Evolutionary conservation across 2,329 filamentous ascomycete genomes (phyloP).

Genomic region (Paraphoma chrysanthemicola): DNA sequence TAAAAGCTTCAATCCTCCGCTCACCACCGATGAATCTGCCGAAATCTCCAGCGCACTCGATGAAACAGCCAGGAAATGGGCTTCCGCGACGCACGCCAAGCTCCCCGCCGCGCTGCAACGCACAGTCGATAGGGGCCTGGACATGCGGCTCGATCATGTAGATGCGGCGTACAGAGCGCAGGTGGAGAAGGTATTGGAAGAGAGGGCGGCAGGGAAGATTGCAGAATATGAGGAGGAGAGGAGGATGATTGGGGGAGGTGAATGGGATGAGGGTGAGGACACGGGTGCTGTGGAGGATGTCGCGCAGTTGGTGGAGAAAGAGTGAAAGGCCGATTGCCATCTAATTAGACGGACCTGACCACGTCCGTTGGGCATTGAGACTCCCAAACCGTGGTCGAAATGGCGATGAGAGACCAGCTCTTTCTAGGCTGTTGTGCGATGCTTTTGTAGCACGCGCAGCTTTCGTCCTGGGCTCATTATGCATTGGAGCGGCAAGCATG

Average conservation of each 20-base stretch:
- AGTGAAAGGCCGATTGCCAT: too few species aligned
- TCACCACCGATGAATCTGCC: slow-evolving; percentile 22
- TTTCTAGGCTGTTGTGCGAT: not conserved
- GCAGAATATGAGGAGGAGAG: slow-evolving; percentile 9
- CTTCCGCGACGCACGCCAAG: slow-evolving; percentile 3
- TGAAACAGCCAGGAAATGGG: slow-evolving; percentile 21
- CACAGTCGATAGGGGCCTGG: slow-evolving; percentile 11
- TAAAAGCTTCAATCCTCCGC: not conserved
- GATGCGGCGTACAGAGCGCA: slow-evolving; percentile 7
- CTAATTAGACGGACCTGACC: too few species aligned
- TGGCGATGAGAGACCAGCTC: not conserved
- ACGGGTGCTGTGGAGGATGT: not conserved
- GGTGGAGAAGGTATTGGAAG: slow-evolving; percentile 8
- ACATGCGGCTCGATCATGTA: slow-evolving; percentile 21
- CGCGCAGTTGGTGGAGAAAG: too few species aligned
- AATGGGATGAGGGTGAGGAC: not conserved
- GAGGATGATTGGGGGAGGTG: not conserved
- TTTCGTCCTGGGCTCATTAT: not conserved
- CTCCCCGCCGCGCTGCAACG: slow-evolving; percentile 4
- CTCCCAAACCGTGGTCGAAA: too few species aligned
- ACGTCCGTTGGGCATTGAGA: too few species aligned
- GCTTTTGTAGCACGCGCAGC: not conserved
- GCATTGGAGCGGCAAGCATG: not conserved
- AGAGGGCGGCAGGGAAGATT: slow-evolving; percentile 4
- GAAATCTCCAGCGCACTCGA: slow-evolving; percentile 11